Evolutionary conservation across 768 basidiomycete species (phyloP), one percentile per base, ranked within the genome.

Genomic region (Clavaria fumosa): DNA sequence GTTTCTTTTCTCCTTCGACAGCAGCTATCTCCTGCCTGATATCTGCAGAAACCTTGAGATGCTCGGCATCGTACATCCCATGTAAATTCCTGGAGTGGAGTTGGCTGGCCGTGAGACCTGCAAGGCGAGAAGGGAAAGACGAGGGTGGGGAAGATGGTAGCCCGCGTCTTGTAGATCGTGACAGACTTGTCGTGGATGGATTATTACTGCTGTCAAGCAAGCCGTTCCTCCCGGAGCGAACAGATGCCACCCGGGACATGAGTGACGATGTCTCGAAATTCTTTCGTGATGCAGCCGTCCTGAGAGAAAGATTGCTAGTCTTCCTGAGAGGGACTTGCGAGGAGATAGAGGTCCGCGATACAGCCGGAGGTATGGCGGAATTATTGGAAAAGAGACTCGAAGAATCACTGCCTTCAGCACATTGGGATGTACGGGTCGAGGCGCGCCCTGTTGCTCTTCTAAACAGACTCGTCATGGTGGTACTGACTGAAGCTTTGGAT

Each of bases 1-100:
- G 60, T 21, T 64, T 57, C 7, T 69, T 71, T 48, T 84, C 81
- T 18, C 69, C 65, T 47, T 83, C 78, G 24, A 80, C 69, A 2
- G 58, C 52, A 39, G 67, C 61, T 37, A 85, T 77, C 39, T 75
- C 72, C 14, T 58, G 56, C 31, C 68, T 70, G 37, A 84, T 70
- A 26, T 73, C 68, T 38, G 62, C 64, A 34, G 69, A 55, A 12
- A 72, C 69, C 38, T 61, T 60, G 35, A 72, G 60, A 20, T 62
- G 61, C 3, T 67, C 67, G 40, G 75, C 75, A 45, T 72, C 72
- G 40, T 69, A 64, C 40, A 68, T 53, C 43, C 59, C 55, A 43
- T 54, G 53, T n/a, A n/a, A n/a, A n/a, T n/a, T n/a, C n/a, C n/a
- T n/a, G n/a, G n/a, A n/a, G 34, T 42, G 41, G 22, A 48, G 34